Conservation (phyloP, 2,329 filamentous ascomycete species). For the Venturia aucupariae region DNA sequence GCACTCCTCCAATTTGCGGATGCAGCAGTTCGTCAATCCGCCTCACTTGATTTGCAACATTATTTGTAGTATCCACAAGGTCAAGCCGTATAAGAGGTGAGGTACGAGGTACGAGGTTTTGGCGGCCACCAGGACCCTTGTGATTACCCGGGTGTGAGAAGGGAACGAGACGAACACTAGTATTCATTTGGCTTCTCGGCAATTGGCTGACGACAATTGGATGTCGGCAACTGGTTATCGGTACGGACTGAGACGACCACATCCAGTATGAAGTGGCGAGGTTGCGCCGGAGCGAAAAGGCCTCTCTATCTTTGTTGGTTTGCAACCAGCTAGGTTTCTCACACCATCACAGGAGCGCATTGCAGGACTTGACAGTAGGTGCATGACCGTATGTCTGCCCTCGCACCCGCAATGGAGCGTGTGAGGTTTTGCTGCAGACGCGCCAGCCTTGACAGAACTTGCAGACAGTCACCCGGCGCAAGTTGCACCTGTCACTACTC, state of each 20-base stretch:
- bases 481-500: slow-evolving; percentile 5
- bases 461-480: background rate
- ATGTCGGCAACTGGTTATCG: too few relatives aligned
- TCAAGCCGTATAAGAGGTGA: background rate
- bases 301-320: background rate
- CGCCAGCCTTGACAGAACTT: background rate
- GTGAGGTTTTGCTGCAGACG: background rate
- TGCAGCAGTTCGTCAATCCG: background rate
- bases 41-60: background rate
- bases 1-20: background rate
- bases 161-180: background rate
- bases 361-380: background rate
- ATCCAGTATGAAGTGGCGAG: background rate
- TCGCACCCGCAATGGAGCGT: background rate
- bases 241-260: background rate
- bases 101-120: background rate
- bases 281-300: background rate
- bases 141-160: background rate
- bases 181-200: background rate
- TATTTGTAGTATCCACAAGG: background rate
- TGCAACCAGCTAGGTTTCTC: background rate
- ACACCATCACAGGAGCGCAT: background rate
- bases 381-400: background rate
- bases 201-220: background rate
- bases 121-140: background rate